A percentile compares a stretch with the other conserved stretches of the same genome.
Evolutionary conservation across 345 rosid species (phyloP).

Genomic region (Anastatica hierochuntica): DNA sequence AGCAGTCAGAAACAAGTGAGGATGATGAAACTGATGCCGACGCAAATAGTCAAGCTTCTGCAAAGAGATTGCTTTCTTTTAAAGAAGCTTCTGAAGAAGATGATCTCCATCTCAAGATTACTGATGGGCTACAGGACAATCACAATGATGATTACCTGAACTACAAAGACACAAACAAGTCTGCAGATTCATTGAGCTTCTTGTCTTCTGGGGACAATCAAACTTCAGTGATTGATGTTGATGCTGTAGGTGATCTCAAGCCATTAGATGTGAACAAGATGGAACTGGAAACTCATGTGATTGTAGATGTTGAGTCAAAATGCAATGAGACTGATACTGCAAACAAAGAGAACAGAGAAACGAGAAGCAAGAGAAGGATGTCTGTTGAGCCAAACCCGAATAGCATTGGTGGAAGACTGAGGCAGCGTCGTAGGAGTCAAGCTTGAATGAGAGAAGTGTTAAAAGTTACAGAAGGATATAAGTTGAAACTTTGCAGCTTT

Average conservation of each 20-base stretch:
- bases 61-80: slow-evolving; percentile 62
- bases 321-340: neutral
- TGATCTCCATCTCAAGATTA: too few relatives aligned
- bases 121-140: neutral
- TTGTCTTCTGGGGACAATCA: too few relatives aligned
- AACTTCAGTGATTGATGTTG: too few relatives aligned
- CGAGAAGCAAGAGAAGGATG: slow-evolving; percentile 9
- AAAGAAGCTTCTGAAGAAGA: slow-evolving; percentile 12
- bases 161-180: slow-evolving; percentile 26
- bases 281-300: slow-evolving; percentile 15
- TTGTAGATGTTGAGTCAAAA: neutral
- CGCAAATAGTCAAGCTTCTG: slow-evolving; percentile 38
- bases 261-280: neutral
- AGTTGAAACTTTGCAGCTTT: slow-evolving; percentile 35
- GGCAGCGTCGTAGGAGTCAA: slow-evolving; percentile 22
- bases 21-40: slow-evolving; percentile 23
- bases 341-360: neutral
- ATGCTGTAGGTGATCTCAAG: too few relatives aligned
- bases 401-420: slow-evolving; percentile 38
- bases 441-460: too few relatives aligned
- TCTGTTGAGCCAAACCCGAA: slow-evolving; percentile 25
- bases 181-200: slow-evolving; percentile 20
- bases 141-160: too few relatives aligned
- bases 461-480: slow-evolving; percentile 11
- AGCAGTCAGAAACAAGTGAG: slow-evolving; percentile 18